Percentiles rank a stretch among this genome's conserved stretches.
These are phyloP conservation scores for Talaromyces sp. DNA, from an alignment of 2,329 filamentous ascomycete species.

Conservation along the genomic window DNA sequence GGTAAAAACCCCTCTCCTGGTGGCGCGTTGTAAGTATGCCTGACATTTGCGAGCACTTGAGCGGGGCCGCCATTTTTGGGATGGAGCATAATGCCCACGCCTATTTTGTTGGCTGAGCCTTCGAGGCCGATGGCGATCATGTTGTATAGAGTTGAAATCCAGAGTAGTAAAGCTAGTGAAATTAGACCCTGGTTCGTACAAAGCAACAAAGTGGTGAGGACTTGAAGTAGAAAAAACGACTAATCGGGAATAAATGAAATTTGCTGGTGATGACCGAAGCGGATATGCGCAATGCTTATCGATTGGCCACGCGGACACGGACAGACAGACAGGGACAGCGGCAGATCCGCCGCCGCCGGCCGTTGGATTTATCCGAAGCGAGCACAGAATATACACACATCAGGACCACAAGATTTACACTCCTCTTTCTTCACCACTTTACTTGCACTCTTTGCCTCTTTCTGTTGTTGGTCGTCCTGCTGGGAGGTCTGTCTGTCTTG, in stretches of 20 bases:
- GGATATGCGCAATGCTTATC: slow-evolving; percentile 29
- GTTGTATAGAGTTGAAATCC: not conserved
- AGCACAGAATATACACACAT: slow-evolving; percentile 23
- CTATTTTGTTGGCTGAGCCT: slow-evolving; percentile 96
- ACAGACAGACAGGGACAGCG: not conserved
- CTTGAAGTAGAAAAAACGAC: not conserved
- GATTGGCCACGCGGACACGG: slow-evolving; percentile 23
- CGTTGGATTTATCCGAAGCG: slow-evolving; percentile 21
- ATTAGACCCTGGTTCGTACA: not conserved
- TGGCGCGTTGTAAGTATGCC: slow-evolving; percentile 88
- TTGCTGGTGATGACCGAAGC: slow-evolving; percentile 16
- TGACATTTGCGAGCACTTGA: slow-evolving; percentile 83
- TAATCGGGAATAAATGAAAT: slow-evolving; percentile 5
- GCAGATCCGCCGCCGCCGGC: slow-evolving; percentile 16
- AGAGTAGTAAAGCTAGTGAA: not conserved
- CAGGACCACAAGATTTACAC: slow-evolving; percentile 2
- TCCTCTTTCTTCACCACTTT: not conserved
- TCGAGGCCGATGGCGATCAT: slow-evolving; percentile 74
- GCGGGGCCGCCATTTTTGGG: slow-evolving; percentile 52
- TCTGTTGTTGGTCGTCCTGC: not conserved
- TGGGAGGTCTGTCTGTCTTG: not conserved
- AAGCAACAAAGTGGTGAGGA: not conserved
- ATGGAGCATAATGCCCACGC: slow-evolving; percentile 87
- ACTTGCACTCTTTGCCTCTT: not conserved
- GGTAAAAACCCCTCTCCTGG: slow-evolving; percentile 93